These are phyloP conservation scores for Coemansia sp. DNA, from an alignment of 192 early-diverging fungal species.

Conservation along the genomic window DNA sequence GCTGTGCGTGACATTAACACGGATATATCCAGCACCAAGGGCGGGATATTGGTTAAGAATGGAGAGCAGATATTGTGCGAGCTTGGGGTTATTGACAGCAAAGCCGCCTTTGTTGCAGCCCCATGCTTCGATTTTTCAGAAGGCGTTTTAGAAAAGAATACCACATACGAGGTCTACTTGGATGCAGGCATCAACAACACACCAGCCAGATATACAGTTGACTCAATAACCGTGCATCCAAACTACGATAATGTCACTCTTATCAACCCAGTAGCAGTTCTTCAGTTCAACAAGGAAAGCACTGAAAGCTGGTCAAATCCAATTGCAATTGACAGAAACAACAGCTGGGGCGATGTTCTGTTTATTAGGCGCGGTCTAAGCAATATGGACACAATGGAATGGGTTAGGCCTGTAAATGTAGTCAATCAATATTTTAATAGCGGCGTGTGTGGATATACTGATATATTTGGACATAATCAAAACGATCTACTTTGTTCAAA, in stretches of 20 bases:
- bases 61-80: constrained; percentile 12
- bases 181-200: constrained; percentile 11
- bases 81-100: constrained; percentile 11
- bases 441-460: too few species aligned
- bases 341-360: background rate
- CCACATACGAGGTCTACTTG: constrained; percentile 7
- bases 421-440: too few species aligned
- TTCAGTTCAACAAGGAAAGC: too few species aligned
- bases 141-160: background rate
- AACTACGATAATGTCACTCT: too few species aligned
- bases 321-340: background rate
- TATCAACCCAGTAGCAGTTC: too few species aligned
- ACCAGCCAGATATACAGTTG: background rate
- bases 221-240: too few species aligned
- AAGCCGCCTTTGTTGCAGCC: background rate
- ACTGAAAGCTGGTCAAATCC: background rate
- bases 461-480: background rate
- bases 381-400: background rate
- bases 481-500: background rate
- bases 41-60: background rate
- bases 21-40: background rate
- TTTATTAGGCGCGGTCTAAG: background rate
- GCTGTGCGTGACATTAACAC: background rate
- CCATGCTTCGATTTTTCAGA: constrained; percentile 5
- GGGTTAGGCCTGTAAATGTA: background rate